Evolutionary conservation across 805 yeast species (phyloP).

Genomic region (Metschnikowia lachancei): DNA sequence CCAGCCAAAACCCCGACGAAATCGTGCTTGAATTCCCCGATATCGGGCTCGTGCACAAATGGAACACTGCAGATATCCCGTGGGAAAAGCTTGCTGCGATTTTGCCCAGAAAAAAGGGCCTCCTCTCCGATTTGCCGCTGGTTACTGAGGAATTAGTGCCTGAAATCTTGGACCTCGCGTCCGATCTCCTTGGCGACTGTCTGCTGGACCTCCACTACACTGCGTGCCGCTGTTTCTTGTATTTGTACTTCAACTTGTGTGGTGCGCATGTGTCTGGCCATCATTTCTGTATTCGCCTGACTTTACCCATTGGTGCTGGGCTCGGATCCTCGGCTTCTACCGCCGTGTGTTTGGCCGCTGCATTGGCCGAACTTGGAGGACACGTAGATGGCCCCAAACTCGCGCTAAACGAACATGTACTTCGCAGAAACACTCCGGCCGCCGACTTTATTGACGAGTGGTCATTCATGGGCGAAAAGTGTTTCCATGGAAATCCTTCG

Average conservation of each 20-base stretch:
- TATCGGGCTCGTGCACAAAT: slow-evolving; percentile 59
- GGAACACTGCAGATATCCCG: slow-evolving; percentile 64
- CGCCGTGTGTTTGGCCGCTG: slow-evolving; percentile 79
- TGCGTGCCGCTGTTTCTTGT: slow-evolving; percentile 81
- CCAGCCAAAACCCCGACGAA: slow-evolving; percentile 38
- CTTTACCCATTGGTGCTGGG: slow-evolving; percentile 95
- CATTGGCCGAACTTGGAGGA: slow-evolving; percentile 60
- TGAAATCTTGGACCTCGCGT: slow-evolving; percentile 51
- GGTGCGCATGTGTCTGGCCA: slow-evolving; percentile 45
- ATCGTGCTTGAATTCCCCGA: slow-evolving; percentile 75
- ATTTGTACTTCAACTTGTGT: slow-evolving; percentile 65
- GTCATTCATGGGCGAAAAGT: slow-evolving; percentile 91
- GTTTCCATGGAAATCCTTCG: slow-evolving; percentile 94
- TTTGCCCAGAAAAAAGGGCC: slow-evolving; percentile 17
- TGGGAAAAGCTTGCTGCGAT: slow-evolving; percentile 41
- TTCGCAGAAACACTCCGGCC: slow-evolving; percentile 34
- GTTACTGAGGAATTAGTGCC: slow-evolving; percentile 57
- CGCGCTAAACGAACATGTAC: slow-evolving; percentile 30
- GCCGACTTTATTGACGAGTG: slow-evolving; percentile 71
- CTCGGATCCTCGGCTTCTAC: slow-evolving; percentile 92
- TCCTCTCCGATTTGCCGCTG: slow-evolving; percentile 19
- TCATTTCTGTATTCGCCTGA: slow-evolving; percentile 68
- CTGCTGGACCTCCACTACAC: slow-evolving; percentile 61
- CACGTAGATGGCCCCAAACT: slow-evolving; percentile 44
- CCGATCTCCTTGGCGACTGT: slow-evolving; percentile 43